Percentiles rank a stretch among this genome's conserved stretches.
These are phyloP conservation scores for Xylariaceae sp. DNA, from an alignment of 2,329 filamentous ascomycete species.

Conservation along the genomic window DNA sequence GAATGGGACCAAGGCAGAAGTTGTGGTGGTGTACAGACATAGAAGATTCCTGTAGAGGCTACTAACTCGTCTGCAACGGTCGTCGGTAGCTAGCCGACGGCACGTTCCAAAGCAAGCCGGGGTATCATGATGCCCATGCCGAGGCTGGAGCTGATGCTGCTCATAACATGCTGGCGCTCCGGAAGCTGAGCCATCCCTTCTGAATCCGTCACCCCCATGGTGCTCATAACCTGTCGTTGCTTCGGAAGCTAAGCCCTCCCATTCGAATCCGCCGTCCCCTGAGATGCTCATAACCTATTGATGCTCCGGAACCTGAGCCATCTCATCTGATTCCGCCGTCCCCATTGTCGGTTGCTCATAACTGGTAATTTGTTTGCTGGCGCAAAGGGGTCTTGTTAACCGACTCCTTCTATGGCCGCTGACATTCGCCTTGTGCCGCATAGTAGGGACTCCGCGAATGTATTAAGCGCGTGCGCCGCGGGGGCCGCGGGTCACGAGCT, in stretches of 20 bases:
- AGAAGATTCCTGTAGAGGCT: conserved; percentile 11
- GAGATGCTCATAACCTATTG: conserved; percentile 11
- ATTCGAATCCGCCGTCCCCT: conserved; percentile 9
- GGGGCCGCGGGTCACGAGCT: conserved; percentile 15
- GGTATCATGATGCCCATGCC: conserved; percentile 4
- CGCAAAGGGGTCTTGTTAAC: conserved; percentile 7
- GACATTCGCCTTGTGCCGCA: conserved; percentile 16
- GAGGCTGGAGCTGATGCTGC: conserved; percentile 1
- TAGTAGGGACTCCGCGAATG: conserved; percentile 14
- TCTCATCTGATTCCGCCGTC: neutral
- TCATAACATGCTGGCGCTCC: conserved; percentile 13
- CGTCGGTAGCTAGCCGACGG: conserved; percentile 12
- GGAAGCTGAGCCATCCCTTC: conserved; percentile 13
- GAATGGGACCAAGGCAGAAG: neutral
- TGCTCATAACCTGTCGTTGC: conserved; percentile 13
- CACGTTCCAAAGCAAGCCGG: neutral
- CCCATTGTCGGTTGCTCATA: conserved; percentile 2
- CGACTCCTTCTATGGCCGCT: conserved; percentile 8
- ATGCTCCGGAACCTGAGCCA: neutral
- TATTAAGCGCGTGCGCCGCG: conserved; percentile 1
- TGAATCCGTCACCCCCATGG: conserved; percentile 9
- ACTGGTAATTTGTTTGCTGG: neutral
- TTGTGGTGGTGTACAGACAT: conserved; percentile 4
- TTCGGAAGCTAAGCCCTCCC: conserved; percentile 11
- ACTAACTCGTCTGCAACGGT: conserved; percentile 8